Base-by-base conservation (phyloP, 228 moss, liverwort and hornwort species). In the Sphagnum fallax region DNA sequence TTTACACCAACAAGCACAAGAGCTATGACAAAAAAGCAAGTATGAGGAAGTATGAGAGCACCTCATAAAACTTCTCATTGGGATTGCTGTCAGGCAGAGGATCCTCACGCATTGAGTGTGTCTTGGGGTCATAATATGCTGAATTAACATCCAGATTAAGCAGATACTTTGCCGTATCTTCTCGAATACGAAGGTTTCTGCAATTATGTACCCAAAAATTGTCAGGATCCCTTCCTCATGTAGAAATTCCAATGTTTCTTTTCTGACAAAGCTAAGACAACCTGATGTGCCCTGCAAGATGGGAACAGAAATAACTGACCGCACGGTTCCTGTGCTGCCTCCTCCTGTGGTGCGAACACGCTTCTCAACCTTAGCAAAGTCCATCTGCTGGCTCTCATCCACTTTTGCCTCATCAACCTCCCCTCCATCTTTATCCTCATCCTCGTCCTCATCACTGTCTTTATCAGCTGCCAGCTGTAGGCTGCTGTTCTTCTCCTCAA, bases 401-500 rank as follows among this genome's bases (percentile, higher is more conserved):
- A 98, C 98, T 80, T 98, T 98, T 1, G 94, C 98, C 81, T 98
- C 98, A 74, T 98, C 94, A 11, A 98, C 92, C 67, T 98, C 98
- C 2, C 80, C 87, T 82, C 92, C 98, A 74, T 94, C 94, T 67
- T 91, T 87, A 69, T 98, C 93, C 70, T 98, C 94, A 32, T 98
- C 98, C 57, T 92, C 95, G 49, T 93, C 93, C 57, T 91, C 93
- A 64, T 88, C 91, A 65, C 83, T 84, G 65, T 89, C 92, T 68
- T 89, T 87, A 61, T 88, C 90, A 76, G 66, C 81, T 72, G 88
- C 91, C 62, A 72, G 66, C 60, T 84, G 86, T 57, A 80, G 73
- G 60, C 83, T 87, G 65, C 83, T 88, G 63, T 94, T 92, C 67
- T 98, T 94, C 73, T 89, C 85, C 84, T 94, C 94, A 69, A 98